Evolutionary conservation across 139 green algal species (phyloP), one percentile per base, ranked within the genome.

Genomic region (Nannochloris sp.): DNA sequence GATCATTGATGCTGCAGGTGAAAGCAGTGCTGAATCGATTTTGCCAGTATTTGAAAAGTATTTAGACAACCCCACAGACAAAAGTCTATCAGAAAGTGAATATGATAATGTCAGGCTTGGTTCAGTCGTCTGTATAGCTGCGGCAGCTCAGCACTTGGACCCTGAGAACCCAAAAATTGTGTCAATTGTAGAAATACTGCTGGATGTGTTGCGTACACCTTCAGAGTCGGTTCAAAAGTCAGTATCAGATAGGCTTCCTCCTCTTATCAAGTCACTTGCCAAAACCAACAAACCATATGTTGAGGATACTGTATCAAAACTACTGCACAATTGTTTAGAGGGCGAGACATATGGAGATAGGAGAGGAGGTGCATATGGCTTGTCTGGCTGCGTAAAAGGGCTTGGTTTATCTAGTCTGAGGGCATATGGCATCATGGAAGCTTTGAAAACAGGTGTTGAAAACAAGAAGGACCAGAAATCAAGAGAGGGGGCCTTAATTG

Each of bases 331-430:
- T 9, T 66, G 86, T 26, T 69, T 86, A 13, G 72, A 72, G n/a
- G 79, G 79, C 20, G 63, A 70, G 11, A 69, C 31, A 16, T 97
- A 91, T 63, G 89, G 77, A 3, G 82, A 92, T 60, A 72, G 90
- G 26, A 79, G 86, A 5, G 93, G 93, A 33, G 93, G 89, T 11
- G 93, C 93, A 1, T 97, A 87, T 59, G 93, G 93, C 3, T 48
- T 98, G 12, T 83, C 91, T 1, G 93, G 91, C 2, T 61, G 91
- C 8, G 87, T 99, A 1, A 96, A 95, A 72, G 93, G 93, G 17
- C 77, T 96, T 37, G 91, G 93, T 44, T 87, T 97, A 49, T 73
- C 72, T 2, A 69, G 78, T 6, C 74, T 99, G 37, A 92, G 91
- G 62, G 75, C 68, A 28, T 87, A 85, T 62, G 86, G 83, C 13